Base-by-base conservation (phyloP, 1,284 basidiomycete genomes). In the Cryptococcus sp. region DNA sequence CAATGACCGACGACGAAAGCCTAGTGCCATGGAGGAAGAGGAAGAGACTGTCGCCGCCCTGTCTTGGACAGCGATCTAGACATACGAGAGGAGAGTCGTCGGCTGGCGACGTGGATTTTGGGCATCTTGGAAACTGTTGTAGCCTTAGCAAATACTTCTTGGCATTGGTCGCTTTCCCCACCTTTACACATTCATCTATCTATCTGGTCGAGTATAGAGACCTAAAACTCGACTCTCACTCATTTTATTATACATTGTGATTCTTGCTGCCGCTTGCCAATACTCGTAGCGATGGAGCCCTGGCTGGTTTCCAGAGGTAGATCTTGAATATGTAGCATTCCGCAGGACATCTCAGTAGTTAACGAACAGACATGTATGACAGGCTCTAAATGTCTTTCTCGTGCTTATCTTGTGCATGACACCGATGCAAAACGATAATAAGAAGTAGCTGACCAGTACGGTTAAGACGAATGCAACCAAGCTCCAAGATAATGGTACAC, bases 41-140 rank as follows among this genome's bases (percentile, higher is more conserved):
- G 70, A 68, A 34, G 60, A 67, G 51, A 57, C 63, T 6, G 60
- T 72, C 37, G 68, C 68, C 20, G 64, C 67, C 11, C 53, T 65
- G 5, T 69, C 66, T n/a, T 70, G 63, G 63, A 56, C 59, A 46
- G 65, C 66, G 7, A 53, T 64, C 49, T 68, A 61, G 47, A 40
- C n/a, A 19, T 15, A 13, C 20, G 22, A 25, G 38, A n/a, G n/a
- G 39, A 52, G 39, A 45, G 5, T 16, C 16, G 37, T 44, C 41
- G 41, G 41, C 41, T 6, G 22, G 41, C 22, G 22, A 19, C 41
- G 41, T 44, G 41, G 10, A 44, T 44, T 44, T 44, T 44, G 41
- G 41, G 41, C 22, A 19, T 22, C 41, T 44, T n/a, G 41, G 41
- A 19, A n/a, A 44, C n/a, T n/a, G 41, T 44, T 44, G 41, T 44